Evolutionary conservation across 2,329 filamentous ascomycete genomes (phyloP), one percentile per base, ranked within the genome.

Genomic region (Dothideomycetidae sp.): DNA sequence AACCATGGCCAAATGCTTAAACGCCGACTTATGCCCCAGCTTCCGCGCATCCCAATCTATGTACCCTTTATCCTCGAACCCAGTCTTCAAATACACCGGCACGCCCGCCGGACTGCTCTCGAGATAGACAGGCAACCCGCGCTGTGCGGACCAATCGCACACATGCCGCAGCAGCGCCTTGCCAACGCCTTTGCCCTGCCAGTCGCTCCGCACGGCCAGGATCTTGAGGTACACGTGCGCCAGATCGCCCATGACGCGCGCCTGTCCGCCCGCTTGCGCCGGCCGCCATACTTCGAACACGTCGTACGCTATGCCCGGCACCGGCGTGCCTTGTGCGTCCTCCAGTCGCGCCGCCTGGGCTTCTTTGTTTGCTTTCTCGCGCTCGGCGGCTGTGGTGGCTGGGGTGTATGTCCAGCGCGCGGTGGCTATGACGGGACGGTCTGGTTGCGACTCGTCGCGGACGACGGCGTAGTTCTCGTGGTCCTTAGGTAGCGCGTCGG

Each of bases 1-100:
- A 5, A 47, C 11, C 47, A 50, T 48, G 21, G 38, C 44, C 41
- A 44, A 44, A 43, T 50, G 44, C 33, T 34, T 15, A n/a, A 19
- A 42, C 9, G 33, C 18, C 12, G 41, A 36, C 10, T 37, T 17
- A 5, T 39, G 36, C 1, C 47, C 47, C 31, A 43, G 44, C 9
- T 42, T 30, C n/a, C 31, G 29, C 11, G 40, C 36, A 37, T 51
- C 45, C 17, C 45, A 38, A 12, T 38, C 37, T 11, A 46, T 23
- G 12, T 39, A 32, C 7, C 40, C 33, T n/a, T 39, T 36, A 2
- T 31, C 40, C 18, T 36, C 37, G 41, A 55, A 61, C 33, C 51
- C 54, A 46, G 46, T 54, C 37, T 44, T 48, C 44, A 57, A 53
- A 44, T 64, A 63, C n/a, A 63, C 38, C 7, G 46, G 43, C 39